These are phyloP conservation scores for Lactarius deliciosus DNA, from an alignment of 768 basidiomycete species.

Conservation along the genomic window DNA sequence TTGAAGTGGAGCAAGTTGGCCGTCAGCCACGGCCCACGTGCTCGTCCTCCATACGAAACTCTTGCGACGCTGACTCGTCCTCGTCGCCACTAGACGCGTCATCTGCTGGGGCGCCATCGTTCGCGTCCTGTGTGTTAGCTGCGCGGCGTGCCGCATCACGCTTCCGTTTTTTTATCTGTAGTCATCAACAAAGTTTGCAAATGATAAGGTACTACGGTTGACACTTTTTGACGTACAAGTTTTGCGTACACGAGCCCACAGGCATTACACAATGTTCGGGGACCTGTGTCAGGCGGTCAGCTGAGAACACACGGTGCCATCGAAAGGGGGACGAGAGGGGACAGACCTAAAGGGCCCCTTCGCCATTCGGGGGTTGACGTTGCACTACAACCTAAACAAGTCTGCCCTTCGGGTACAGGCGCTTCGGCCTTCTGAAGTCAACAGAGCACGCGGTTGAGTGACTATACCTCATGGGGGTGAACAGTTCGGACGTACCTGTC, in stretches of 20 bases:
- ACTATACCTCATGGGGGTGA: slow-evolving; percentile 19
- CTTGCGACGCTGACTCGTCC: slow-evolving; percentile 31
- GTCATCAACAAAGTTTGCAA: slow-evolving; percentile 18
- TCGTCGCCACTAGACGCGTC: slow-evolving; percentile 29
- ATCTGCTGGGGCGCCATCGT: slow-evolving; percentile 21
- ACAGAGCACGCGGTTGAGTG: slow-evolving; percentile 11
- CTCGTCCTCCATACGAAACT: slow-evolving; percentile 29
- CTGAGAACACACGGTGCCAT: slow-evolving; percentile 21
- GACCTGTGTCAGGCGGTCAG: slow-evolving; percentile 47
- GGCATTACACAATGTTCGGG: slow-evolving; percentile 81
- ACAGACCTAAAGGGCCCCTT: slow-evolving; percentile 74
- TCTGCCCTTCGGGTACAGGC: slow-evolving; percentile 59
- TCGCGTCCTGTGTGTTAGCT: slow-evolving; percentile 14
- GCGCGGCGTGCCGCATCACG: slow-evolving; percentile 29
- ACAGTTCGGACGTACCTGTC: slow-evolving; percentile 32
- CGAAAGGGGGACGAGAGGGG: slow-evolving; percentile 3
- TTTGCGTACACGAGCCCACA: slow-evolving; percentile 88
- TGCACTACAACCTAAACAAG: slow-evolving; percentile 76
- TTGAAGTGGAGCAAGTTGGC: slow-evolving; percentile 13
- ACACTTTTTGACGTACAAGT: slow-evolving; percentile 47
- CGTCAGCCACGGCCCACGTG: slow-evolving; percentile 23
- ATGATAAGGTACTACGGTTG: slow-evolving; percentile 15
- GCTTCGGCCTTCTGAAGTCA: slow-evolving; percentile 41
- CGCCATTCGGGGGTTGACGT: slow-evolving; percentile 89
- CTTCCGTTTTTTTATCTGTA: slow-evolving; percentile 31